phyloP scores from a whole-genome alignment of 1,284 basidiomycete genomes.

The Trametes pubescens region DNA sequence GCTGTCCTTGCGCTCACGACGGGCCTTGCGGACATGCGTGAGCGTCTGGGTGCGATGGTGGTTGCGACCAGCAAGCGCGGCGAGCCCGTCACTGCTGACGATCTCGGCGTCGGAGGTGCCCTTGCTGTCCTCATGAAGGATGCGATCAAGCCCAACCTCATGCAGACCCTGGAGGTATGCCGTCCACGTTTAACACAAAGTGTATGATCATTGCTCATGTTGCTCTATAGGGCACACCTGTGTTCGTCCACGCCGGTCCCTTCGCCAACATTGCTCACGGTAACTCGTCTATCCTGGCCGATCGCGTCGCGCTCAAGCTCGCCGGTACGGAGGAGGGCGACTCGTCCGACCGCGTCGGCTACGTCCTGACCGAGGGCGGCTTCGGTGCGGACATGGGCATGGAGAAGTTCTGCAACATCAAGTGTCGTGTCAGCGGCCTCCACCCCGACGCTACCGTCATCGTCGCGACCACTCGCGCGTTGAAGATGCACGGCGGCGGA shows the following conservation, averaged over 20 bases:
- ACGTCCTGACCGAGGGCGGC: conserved; percentile 98
- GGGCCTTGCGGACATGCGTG: conserved; percentile 91
- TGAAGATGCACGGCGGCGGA: conserved; percentile 99
- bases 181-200: too few relatives aligned
- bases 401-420: conserved; percentile 99
- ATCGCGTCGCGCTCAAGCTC: conserved; percentile 95
- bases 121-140: conserved; percentile 99
- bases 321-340: conserved; percentile 97
- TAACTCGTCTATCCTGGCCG: conserved; percentile 98
- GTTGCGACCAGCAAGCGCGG: conserved; percentile 95
- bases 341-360: conserved; percentile 81
- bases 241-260: conserved; percentile 98
- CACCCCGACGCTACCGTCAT: conserved; percentile 95
- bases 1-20: conserved; percentile 95
- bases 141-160: conserved; percentile 98
- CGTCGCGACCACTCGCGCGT: conserved; percentile 95
- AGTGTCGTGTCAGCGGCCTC: conserved; percentile 94
- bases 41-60: conserved; percentile 93
- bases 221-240: conserved; percentile 82
- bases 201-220: too few relatives aligned
- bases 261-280: conserved; percentile 99
- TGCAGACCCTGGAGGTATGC: conserved; percentile 93
- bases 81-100: conserved; percentile 95
- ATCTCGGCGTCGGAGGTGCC: conserved; percentile 95
- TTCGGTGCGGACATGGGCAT: conserved; percentile 99